Evolutionary conservation across 208 protist species (phyloP).

Genomic region (Trypanosoma melophagium): DNA sequence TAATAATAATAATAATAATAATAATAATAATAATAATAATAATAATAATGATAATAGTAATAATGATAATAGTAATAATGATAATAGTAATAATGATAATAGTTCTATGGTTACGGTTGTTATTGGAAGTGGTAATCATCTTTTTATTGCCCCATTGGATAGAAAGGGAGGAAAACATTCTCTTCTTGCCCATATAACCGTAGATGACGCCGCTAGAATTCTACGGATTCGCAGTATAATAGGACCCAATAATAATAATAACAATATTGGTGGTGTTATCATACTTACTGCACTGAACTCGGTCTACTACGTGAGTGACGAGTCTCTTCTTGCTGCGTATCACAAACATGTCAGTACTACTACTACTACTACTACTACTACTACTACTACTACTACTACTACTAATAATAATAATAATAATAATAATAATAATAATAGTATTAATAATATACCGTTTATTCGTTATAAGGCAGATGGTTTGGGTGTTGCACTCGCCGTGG

Average conservation of each 20-base stretch:
- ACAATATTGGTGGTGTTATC: constrained; percentile 9
- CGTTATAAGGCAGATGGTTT: constrained; percentile 18
- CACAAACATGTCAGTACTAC: too few relatives aligned
- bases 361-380: too few relatives aligned
- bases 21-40: too few relatives aligned
- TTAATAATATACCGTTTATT: neutral
- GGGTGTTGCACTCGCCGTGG: constrained; percentile 49
- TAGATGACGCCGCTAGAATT: constrained; percentile 6
- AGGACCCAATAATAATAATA: too few relatives aligned
- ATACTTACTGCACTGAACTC: constrained; percentile 16
- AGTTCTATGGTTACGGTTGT: constrained; percentile 14
- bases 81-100: too few relatives aligned
- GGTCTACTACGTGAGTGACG: constrained; percentile 7
- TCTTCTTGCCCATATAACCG: neutral
- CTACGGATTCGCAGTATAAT: constrained; percentile 18
- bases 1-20: too few relatives aligned
- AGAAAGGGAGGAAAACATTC: neutral
- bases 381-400: too few relatives aligned
- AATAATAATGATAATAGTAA: too few relatives aligned
- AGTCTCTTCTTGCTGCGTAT: neutral
- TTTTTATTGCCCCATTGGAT: constrained; percentile 9
- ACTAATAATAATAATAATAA: too few relatives aligned
- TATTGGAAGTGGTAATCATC: constrained; percentile 18
- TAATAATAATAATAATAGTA: too few relatives aligned
- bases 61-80: too few relatives aligned